Base-by-base conservation (phyloP, 345 rosid genomes). In the Lagerstroemia speciosa region DNA sequence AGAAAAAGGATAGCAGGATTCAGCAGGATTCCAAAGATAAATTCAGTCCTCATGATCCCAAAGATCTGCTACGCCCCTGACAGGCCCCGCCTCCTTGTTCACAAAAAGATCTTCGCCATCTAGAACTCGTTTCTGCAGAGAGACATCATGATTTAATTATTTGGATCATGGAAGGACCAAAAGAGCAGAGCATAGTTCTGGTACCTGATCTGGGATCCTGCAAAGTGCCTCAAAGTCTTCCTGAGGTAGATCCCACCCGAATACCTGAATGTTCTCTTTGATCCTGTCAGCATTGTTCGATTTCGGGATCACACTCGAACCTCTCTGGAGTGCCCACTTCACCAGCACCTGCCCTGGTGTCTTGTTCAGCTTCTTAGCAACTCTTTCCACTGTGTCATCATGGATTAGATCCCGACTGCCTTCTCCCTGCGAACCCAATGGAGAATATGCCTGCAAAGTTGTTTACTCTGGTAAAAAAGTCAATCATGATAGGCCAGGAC, bases 21-120 rank as follows among this genome's bases (percentile, higher is more conserved):
- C 7, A 3, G 6, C 20, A 53, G 29, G 27, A 53, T 7, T 24
- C 8, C 31, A 6, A 22, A 22, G 26, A 2, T 9, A n/a, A n/a
- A n/a, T 55, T 79, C 74, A 78, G 68, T 78, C 85, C 73, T 80
- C 89, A 63, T 80, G 74, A 68, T 85, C 92, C 89, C 85, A 87
- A 31, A 83, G 68, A 65, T 82, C 86, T 8, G 85, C 92, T 60
- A 79, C 84, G 11, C 82, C 78, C 20, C 72, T 77, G 71, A 78
- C 78, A 16, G 87, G 85, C 15, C 89, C 87, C 0, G 62, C 73
- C 0, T 46, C 73, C 75, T 79, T 73, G 78, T 79, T 82, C 29
- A 79, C 86, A 36, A 80, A 79, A 12, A 82, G 24, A 17, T 82
- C 78, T 71, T 70, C 88, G 11, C 87, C 88, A 38, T 78, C 80